A percentile compares a stretch with the other conserved stretches of the same genome.
These are phyloP conservation scores for Linum tenue DNA, from an alignment of 345 rosid genomes.

Conservation along the genomic window DNA sequence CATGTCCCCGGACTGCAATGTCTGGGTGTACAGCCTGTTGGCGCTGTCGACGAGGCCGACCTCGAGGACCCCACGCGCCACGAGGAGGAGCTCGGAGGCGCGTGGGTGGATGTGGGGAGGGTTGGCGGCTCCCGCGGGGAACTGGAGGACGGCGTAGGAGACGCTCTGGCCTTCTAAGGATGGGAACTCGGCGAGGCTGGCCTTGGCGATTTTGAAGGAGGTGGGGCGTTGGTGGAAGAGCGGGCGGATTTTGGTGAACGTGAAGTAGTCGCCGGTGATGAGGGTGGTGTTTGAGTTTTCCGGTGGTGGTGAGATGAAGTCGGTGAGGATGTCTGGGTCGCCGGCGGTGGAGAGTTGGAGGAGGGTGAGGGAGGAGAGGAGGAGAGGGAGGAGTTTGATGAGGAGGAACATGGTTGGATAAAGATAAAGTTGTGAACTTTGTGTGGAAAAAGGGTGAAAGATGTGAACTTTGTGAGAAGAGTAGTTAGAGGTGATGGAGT, in stretches of 20 bases:
- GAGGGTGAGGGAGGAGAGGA: constrained; percentile 11
- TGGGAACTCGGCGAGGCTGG: neutral
- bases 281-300: neutral
- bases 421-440: too few relatives aligned
- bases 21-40: constrained; percentile 8
- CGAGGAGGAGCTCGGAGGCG: constrained; percentile 14
- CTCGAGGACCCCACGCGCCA: neutral
- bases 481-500: too few relatives aligned
- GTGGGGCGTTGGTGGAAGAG: neutral
- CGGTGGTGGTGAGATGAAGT: constrained; percentile 20
- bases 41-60: constrained; percentile 8
- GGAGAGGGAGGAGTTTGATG: constrained; percentile 8
- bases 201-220: neutral
- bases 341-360: constrained; percentile 14
- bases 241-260: constrained; percentile 21
- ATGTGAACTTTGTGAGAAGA: too few relatives aligned
- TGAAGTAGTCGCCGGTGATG: constrained; percentile 24
- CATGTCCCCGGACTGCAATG: constrained; percentile 11
- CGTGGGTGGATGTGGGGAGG: constrained; percentile 16
- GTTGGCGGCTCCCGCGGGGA: neutral
- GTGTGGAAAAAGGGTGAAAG: too few relatives aligned
- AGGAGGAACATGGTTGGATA: too few relatives aligned
- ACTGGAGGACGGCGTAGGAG: neutral
- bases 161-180: neutral
- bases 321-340: constrained; percentile 31